Percentiles rank a stretch among this genome's conserved stretches.
These are phyloP conservation scores for Anthoceros angustus DNA, from an alignment of 225 moss, liverwort and hornwort species.

Conservation along the genomic window DNA sequence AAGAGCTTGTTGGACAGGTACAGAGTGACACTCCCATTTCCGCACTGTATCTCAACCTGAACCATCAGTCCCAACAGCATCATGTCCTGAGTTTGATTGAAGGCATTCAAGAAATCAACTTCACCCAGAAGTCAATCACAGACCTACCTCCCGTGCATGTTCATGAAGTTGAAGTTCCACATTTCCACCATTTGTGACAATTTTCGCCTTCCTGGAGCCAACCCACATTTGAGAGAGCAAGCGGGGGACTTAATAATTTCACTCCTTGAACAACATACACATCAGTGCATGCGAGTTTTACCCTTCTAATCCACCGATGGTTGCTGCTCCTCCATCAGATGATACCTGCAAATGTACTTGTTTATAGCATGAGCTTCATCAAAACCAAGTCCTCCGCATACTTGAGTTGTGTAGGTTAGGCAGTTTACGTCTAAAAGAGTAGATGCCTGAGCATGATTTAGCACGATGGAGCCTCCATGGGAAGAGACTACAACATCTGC, in stretches of 20 bases:
- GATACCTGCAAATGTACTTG: not conserved
- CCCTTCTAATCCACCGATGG: slow-evolving; percentile 1
- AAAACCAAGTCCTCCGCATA: not conserved
- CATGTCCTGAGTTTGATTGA: not conserved
- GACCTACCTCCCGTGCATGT: not conserved
- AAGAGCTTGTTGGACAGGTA: not conserved
- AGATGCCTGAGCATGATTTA: not conserved
- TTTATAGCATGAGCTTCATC: no score
- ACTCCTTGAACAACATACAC: not conserved
- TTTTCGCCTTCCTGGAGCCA: not conserved
- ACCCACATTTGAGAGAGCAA: not conserved
- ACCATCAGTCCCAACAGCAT: not conserved
- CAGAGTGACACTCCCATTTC: not conserved
- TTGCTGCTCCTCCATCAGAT: not conserved
- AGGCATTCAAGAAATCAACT: not conserved
- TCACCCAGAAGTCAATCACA: not conserved
- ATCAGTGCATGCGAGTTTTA: not conserved
- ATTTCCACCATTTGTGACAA: not conserved
- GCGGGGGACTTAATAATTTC: not conserved
- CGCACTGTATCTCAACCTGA: not conserved
- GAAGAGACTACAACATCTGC: not conserved
- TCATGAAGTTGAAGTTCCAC: not conserved
- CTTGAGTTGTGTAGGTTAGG: not conserved
- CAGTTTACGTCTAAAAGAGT: not conserved
- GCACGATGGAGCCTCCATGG: not conserved